A percentile compares a stretch with the other conserved stretches of the same genome.
These are phyloP conservation scores for Terana coerulea DNA, from an alignment of 768 basidiomycete genomes.

Conservation along the genomic window DNA sequence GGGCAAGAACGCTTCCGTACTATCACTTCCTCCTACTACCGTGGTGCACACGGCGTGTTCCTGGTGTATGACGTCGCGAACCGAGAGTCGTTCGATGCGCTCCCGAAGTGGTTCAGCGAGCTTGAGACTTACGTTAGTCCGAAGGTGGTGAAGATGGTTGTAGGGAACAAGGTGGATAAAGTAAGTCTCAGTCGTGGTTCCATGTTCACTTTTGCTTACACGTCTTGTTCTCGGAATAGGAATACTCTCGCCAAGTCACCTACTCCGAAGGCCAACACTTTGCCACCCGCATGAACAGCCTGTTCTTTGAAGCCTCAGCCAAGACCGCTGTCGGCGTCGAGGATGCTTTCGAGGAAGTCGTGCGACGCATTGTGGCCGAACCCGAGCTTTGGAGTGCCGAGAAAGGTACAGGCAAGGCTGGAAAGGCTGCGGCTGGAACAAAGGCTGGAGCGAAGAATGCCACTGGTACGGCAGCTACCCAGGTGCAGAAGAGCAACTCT, in stretches of 20 bases:
- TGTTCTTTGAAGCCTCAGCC: constrained; percentile 91
- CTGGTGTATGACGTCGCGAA: constrained; percentile 98
- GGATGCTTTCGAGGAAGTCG: constrained; percentile 74
- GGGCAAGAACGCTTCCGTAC: constrained; percentile 99
- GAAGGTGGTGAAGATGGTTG: constrained; percentile 89
- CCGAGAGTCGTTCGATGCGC: constrained; percentile 88
- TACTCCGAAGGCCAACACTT: constrained; percentile 75
- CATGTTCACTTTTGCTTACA: not conserved
- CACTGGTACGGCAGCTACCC: not conserved
- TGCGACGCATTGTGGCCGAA: constrained; percentile 77
- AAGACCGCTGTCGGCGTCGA: constrained; percentile 85
- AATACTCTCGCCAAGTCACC: constrained; percentile 85
- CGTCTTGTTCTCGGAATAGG: constrained; percentile 41
- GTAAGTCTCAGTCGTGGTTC: constrained; percentile 32
- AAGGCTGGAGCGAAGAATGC: constrained; percentile 16
- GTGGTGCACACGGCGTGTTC: constrained; percentile 97
- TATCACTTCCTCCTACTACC: constrained; percentile 98
- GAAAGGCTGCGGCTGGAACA: constrained; percentile 4
- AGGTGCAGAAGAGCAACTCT: not conserved
- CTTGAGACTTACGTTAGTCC: constrained; percentile 89
- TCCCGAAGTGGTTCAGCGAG: constrained; percentile 91
- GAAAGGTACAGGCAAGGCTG: constrained; percentile 13
- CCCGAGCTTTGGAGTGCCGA: constrained; percentile 70
- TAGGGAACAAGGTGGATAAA: constrained; percentile 95
- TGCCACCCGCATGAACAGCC: constrained; percentile 73